Evolutionary conservation across 2,329 filamentous ascomycete species (phyloP), one percentile per base, ranked within the genome.

Genomic region (Alternaria triticina): DNA sequence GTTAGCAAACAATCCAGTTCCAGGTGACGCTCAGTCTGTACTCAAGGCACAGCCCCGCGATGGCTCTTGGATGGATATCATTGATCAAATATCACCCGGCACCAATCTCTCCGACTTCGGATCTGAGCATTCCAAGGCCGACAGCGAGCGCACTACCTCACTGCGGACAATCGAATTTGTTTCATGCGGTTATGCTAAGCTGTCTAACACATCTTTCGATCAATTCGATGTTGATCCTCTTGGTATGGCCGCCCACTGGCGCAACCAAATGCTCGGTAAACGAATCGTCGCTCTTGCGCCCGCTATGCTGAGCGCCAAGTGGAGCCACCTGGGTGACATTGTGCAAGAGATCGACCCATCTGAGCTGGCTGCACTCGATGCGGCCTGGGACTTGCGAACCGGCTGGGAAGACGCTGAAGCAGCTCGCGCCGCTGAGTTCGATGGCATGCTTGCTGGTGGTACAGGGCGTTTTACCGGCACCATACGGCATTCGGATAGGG

Each of bases 181-280:
- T 30, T 90, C 87, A 0, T 90, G 88, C 71, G 89, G 89, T 54
- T 90, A 90, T 69, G 86, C 84, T 33, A 75, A 78, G 6, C 73
- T 90, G 2, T 63, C 66, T 57, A 57, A 70, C 59, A 44, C 65
- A 27, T 4, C 61, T 0, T 75, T 80, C 45, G 79, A 82, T 44
- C 80, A 83, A 64, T 47, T 60, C 9, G 69, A 62, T 15, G 63
- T 83, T 20, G 77, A 80, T 9, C 57, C 67, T 15, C 59, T 65
- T 28, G 56, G 58, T 20, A 11, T 62, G 3, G 59, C 59, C 2
- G 55, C 62, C 11, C 40, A 57, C 10, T 45, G 63, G 25, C 70
- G 64, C 27, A 64, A 67, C 62, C 61, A 68, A 20, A 25, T 61
- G 62, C 79, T 81, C 61, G 67, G 57, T 11, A 72, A 71, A 33